phyloP scores from a whole-genome alignment of 768 basidiomycete species.

The Crassisporium funariophilum region DNA sequence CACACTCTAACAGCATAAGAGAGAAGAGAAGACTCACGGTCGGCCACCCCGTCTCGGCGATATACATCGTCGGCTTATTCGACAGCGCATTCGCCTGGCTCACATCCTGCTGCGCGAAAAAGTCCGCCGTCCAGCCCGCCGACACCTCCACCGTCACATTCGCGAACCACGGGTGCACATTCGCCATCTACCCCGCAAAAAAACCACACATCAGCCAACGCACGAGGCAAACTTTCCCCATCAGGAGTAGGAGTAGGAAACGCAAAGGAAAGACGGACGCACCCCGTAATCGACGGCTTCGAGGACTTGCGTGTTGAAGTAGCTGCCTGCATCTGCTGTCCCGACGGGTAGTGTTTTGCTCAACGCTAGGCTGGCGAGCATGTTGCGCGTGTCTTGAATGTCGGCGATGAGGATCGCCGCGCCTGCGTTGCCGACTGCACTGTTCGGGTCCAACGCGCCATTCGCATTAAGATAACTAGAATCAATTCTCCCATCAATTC shows the following conservation, averaged over 20 bases:
- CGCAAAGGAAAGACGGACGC: slow-evolving; percentile 24
- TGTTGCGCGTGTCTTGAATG: slow-evolving; percentile 65
- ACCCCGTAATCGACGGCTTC: slow-evolving; percentile 70
- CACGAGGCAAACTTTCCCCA: background rate
- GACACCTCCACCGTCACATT: slow-evolving; percentile 65
- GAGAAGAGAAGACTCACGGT: slow-evolving; percentile 10
- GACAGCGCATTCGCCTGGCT: slow-evolving; percentile 51
- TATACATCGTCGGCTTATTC: slow-evolving; percentile 82
- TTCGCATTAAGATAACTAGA: slow-evolving; percentile 27
- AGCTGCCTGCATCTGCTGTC: slow-evolving; percentile 83
- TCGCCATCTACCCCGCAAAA: slow-evolving; percentile 63
- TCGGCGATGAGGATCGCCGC: slow-evolving; percentile 63
- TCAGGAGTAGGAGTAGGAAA: background rate
- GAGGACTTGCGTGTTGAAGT: slow-evolving; percentile 75
- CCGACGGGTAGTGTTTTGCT: slow-evolving; percentile 64
- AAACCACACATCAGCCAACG: background rate
- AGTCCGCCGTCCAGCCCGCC: slow-evolving; percentile 80
- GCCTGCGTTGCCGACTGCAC: slow-evolving; percentile 58
- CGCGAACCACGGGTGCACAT: slow-evolving; percentile 96
- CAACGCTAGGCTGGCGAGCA: slow-evolving; percentile 58
- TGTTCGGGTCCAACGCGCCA: slow-evolving; percentile 55
- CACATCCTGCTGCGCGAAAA: slow-evolving; percentile 74
- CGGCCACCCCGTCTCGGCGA: slow-evolving; percentile 84
- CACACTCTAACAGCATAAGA: background rate
- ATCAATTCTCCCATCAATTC: too few species aligned